Percentiles rank a stretch among this genome's conserved stretches.
These are phyloP conservation scores for Seiridium cupressi DNA, from an alignment of 2,329 filamentous ascomycete genomes.

Conservation along the genomic window DNA sequence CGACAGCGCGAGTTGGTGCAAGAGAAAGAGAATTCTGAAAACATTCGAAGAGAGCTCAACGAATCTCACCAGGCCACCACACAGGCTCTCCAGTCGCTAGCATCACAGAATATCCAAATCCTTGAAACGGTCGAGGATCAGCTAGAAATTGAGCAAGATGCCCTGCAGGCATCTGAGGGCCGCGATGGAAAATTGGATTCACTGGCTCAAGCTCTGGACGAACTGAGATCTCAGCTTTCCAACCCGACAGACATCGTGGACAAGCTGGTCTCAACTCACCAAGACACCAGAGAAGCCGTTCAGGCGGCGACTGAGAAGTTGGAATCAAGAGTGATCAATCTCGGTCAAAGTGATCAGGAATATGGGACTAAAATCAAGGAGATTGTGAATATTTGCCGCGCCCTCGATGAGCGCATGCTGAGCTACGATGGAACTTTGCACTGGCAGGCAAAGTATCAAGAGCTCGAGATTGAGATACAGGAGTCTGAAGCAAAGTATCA, in stretches of 20 bases:
- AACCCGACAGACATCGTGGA: not conserved
- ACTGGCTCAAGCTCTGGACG: not conserved
- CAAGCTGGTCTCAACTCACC: no score
- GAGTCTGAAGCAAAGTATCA: not conserved
- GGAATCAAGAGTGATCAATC: not conserved
- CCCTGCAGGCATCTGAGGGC: not conserved
- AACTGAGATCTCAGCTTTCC: not conserved
- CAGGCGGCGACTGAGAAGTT: not conserved
- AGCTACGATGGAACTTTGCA: not conserved
- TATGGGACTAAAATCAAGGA: not conserved
- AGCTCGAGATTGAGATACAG: no score
- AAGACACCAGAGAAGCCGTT: no score
- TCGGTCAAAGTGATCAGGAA: not conserved
- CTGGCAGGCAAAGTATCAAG: not conserved
- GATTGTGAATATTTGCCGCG: not conserved
- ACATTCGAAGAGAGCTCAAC: slow-evolving; percentile 3
- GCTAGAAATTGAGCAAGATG: not conserved
- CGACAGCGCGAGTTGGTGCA: slow-evolving; percentile 5
- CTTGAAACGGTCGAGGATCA: slow-evolving; percentile 2
- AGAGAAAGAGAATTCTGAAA: not conserved
- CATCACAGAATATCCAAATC: slow-evolving; percentile 6
- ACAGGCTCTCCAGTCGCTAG: not conserved
- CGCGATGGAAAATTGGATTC: not conserved
- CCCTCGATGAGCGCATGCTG: not conserved
- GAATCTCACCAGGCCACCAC: not conserved